Base-by-base conservation (phyloP, 2,329 filamentous ascomycete species). In the Fusarium tricinctum region DNA sequence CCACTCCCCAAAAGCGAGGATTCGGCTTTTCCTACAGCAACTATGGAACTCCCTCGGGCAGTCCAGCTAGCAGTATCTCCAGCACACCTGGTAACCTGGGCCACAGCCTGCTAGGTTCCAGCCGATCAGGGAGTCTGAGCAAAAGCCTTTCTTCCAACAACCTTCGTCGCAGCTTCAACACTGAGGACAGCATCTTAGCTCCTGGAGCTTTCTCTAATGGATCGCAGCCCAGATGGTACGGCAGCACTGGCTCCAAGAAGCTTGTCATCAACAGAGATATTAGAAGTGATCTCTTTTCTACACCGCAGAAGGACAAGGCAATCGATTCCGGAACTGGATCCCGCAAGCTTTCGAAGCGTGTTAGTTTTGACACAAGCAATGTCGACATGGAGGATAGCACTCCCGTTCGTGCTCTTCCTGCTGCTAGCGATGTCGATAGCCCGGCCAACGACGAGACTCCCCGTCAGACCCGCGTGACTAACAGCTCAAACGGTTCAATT, bases 11-110 rank as follows among this genome's bases (percentile, higher is more conserved):
- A 72, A 95, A 93, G 81, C 88, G 91, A 57, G 93, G 93, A 7
- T 97, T 93, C 76, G 95, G 95, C 4, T 97, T 97, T 78, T 94
- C 92, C 3, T 97, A 97, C 80, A 97, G 94, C 68, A 94, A 91
- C 4, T 97, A 97, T 73, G 93, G 93, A 44, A 94, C 92, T 2
- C 94, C 95, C 8, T 89, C 84, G 38, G 90, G 84, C 58, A 92
- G 89, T 70, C 87, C 87, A 22, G 87, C 91, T 6, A 89, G 90
- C 75, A 85, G 83, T 38, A 83, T 87, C 43, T 78, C 78, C 5
- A 93, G 90, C 77, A 91, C 92, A 8, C 91, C 92, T 7, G 89
- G 88, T 38, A 85, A 84, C 19, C 81, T 91, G 51, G 87, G 88
- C 23, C 88, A 88, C 74, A 94, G 89, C 75, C 79, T 94, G 35